Evolutionary conservation across 176 grass and related monocot species (phyloP), one percentile per base, ranked within the genome.

Genomic region (Elymus sibiricus): DNA sequence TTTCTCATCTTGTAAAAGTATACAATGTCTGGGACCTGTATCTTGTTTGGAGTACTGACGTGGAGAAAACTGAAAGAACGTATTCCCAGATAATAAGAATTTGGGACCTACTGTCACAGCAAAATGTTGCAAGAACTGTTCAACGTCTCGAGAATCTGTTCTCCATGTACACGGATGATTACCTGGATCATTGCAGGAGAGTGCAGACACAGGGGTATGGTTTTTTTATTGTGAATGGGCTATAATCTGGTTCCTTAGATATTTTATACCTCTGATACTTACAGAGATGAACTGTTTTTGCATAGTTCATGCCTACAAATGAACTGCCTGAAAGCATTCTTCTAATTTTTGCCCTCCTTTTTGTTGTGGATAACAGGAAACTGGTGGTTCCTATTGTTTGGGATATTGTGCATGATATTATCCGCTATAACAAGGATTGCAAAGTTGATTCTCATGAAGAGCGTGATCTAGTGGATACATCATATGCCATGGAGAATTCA

Each of bases 21-120:
- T 92, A 91, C 62, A 79, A 34, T 29, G 76, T 92, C 38, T 79
- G 40, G 19, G 88, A 91, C 2, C 77, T 89, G 19, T 91, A 82
- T 88, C 80, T 97, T 85, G 78, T 97, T 83, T 97, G 95, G 92
- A 94, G 92, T 77, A 87, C 53, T 78, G 94, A 97, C 58, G 22
- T 97, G 24, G 79, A 86, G 27, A 94, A 88, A 60, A 73, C 85
- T 0, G 83, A 85, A 38, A 53, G 44, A 31, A 88, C 39, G 22
- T 94, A 86, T 82, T 39, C 79, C 11, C 95, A 97, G 68, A 92
- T 92, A 70, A 82, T 97, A 64, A 97, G 88, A 83, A 79, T 97
- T 27, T 97, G 92, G 92, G 86, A 97, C 34, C 12, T 97, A n/a
- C 42, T 92, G 14, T 83, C 92, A n/a, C 71, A 85, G 21, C 59